Base-by-base conservation (phyloP, 164 flowering plant species). In the Chimonanthus salicifolius region DNA sequence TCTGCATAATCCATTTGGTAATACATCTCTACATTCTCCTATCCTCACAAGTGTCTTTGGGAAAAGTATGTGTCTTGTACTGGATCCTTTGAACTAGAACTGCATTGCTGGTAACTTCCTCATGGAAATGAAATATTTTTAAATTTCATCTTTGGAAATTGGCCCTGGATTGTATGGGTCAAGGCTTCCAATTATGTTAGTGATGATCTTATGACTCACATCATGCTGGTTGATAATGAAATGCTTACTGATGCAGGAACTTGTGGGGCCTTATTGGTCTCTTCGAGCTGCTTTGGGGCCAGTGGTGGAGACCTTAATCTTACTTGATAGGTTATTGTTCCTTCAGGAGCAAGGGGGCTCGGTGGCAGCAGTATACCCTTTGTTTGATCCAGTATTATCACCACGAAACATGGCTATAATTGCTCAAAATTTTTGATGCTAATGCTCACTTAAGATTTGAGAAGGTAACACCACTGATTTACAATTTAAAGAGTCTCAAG, bases 251-350 rank as follows among this genome's bases (percentile, higher is more conserved):
- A 48, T 81, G 76, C 91, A 94, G 97, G 92, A 84, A 67, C 83
- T 88, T 65, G 76, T 91, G 33, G 97, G 97, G 68, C 92, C 93
- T 49, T 94, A 87, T 72, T 92, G 98, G 97, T 86, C 97, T 64
- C 84, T 94, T 43, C 87, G 95, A 51, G 94, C 97, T 78, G 88
- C 90, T 67, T 64, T 92, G 70, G 98, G 95, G 46, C 91, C 97
- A 65, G 68, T 94, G 50, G 73, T 92, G 84, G 98, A 92, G 82
- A 92, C 97, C 49, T 72, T 90, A 6, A 51, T 94, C 78, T 84
- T 92, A 77, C 95, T 92, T n/a, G 98, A 94, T 78, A 85, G 97
- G 74, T 83, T 92, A 68, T 72, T 94, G 82, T 88, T 86, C 80
- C 92, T 92, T 71, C 97, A 92, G 76, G 97, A 94, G 81, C 87